These are phyloP conservation scores for Colletotrichum chrysophilum DNA, from an alignment of 2,329 filamentous ascomycete genomes.

Conservation along the genomic window DNA sequence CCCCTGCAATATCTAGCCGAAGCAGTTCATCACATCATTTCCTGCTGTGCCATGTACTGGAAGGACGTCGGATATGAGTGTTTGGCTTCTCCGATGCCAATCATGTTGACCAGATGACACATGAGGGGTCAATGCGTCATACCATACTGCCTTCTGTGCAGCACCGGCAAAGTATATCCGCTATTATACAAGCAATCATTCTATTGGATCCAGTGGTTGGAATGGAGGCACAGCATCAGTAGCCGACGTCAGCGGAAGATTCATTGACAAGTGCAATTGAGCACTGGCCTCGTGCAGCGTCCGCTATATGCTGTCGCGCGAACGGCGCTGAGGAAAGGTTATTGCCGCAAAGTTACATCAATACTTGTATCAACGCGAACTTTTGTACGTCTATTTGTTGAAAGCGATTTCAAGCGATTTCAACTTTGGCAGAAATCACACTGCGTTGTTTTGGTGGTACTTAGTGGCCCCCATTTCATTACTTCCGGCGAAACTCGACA, in stretches of 20 bases:
- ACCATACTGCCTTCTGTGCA: neutral
- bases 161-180: neutral
- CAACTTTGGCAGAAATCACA: neutral
- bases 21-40: neutral
- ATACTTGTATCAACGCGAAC: neutral
- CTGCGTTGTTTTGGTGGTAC: neutral
- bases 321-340: neutral
- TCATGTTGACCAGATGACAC: neutral
- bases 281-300: neutral
- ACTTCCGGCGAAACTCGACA: neutral
- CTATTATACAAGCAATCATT: neutral
- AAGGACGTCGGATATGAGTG: neutral
- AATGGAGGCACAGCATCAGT: neutral
- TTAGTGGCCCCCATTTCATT: rapidly evolving
- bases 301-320: neutral
- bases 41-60: neutral
- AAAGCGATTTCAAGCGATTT: no score
- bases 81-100: neutral
- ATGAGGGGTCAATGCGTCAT: neutral
- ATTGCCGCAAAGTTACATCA: neutral
- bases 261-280: neutral
- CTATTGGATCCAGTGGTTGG: neutral
- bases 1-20: neutral
- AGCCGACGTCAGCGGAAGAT: neutral
- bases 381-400: neutral